Base-by-base conservation (phyloP, 495 filamentous ascomycete genomes). In the Podospora appendiculata region DNA sequence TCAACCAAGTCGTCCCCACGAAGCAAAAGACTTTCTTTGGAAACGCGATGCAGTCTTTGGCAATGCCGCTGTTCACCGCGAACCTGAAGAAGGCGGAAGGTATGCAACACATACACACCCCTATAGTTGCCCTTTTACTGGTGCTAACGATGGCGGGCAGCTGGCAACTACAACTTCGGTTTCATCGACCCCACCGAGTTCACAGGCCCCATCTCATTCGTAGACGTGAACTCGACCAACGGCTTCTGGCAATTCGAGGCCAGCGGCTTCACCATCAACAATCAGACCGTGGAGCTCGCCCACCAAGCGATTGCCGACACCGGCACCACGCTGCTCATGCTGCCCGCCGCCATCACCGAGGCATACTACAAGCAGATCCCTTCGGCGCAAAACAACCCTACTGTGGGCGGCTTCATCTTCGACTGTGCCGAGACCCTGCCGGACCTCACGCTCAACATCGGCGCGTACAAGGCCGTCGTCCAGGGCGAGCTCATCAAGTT, bases 241-340 rank as follows among this genome's bases (percentile, higher is more conserved):
- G 88, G 88, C 45, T 89, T 84, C 76, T 92, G 88, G 88, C 66
- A 78, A 50, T 89, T 92, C 70, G 77, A 77, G 25, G 72, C 77
- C 14, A 66, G 74, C 16, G 80, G 81, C 52, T 89, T 82, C 70
- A 65, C 74, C 35, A 64, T 89, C 50, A 59, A 52, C 52, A 51
- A 41, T 57, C 35, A 38, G 3, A 49, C 45, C 34, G 38, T 61
- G 14, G 41, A 53, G 0, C 14, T 54, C 33, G 51, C 59, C 0
- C 69, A 70, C 50, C 18, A 76, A 39, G 69, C 75, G 45, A 81
- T 82, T 59, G 74, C 71, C 43, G 83, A 86, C 55, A 78, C 75
- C 3, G 89, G 89, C 18, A 92, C 87, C 50, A 86, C 87, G 32
- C 84, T 94, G 12, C 63, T 89, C 46, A 72, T 88, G 56, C 73